These are phyloP conservation scores for Bonia amplexicaulis DNA, from an alignment of 176 grass and related monocot genomes.

Conservation along the genomic window DNA sequence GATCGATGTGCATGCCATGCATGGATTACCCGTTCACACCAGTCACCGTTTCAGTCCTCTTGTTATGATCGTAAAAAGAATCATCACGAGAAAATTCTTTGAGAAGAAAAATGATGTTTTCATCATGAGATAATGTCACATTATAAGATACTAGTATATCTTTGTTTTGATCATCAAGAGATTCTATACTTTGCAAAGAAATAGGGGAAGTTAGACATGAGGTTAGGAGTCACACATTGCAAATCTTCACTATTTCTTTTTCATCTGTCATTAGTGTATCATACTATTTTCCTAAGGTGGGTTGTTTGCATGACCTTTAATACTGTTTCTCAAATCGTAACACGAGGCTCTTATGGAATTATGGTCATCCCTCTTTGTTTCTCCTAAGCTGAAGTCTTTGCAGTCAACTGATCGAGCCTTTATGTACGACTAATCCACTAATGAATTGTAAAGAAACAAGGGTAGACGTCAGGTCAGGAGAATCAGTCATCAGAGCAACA, in stretches of 20 bases:
- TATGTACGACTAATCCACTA: neutral
- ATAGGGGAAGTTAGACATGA: neutral
- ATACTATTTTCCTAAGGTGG: neutral
- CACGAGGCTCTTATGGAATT: neutral
- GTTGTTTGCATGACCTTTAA: neutral
- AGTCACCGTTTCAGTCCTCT: neutral
- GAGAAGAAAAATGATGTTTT: neutral
- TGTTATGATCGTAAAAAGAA: neutral
- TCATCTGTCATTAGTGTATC: neutral
- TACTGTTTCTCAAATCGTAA: neutral
- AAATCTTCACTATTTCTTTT: neutral
- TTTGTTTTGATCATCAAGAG: neutral
- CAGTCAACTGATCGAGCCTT: neutral
- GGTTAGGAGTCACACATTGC: neutral
- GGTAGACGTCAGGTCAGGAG: neutral
- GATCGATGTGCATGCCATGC: neutral
- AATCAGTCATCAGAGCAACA: neutral
- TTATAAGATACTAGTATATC: neutral
- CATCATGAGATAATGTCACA: neutral
- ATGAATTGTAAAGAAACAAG: neutral
- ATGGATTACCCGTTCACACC: neutral
- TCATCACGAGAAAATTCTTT: neutral
- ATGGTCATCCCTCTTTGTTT: neutral
- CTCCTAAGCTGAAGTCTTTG: neutral
- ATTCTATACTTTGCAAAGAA: neutral